These are phyloP conservation scores for Globisporangium mamillatum DNA, from an alignment of 352 stramenopile genomes.

Conservation along the genomic window DNA sequence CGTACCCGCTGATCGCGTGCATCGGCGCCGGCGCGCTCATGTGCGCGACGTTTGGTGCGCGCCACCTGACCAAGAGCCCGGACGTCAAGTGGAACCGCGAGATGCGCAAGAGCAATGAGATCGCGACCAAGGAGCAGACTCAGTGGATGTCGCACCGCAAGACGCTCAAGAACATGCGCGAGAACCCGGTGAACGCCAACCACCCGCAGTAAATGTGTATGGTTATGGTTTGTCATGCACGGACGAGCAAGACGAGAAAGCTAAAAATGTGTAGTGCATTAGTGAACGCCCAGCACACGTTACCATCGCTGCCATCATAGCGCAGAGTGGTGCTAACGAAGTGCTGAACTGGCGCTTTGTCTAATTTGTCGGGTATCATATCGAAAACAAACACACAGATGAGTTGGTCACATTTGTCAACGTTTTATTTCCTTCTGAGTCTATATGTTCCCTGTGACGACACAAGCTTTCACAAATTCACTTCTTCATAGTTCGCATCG, in stretches of 20 bases:
- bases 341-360: neutral
- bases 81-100: conserved; percentile 67
- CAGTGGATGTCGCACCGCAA: conserved; percentile 55
- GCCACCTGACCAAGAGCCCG: conserved; percentile 49
- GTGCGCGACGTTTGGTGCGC: conserved; percentile 38
- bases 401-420: conserved; percentile 13
- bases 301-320: neutral
- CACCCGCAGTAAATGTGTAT: neutral
- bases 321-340: neutral
- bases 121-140: conserved; percentile 35
- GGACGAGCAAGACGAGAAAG: neutral
- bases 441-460: neutral
- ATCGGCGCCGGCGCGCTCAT: conserved; percentile 36
- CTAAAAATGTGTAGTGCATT: neutral
- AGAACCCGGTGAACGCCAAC: conserved; percentile 42
- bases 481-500: conserved; percentile 38
- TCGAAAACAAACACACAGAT: neutral
- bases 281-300: neutral
- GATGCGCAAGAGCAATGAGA: conserved; percentile 51
- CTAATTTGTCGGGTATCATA: conserved; percentile 3
- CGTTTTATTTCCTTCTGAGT: conserved; percentile 13
- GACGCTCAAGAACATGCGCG: conserved; percentile 33
- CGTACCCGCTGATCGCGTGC: conserved; percentile 48
- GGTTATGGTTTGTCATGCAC: too few species aligned
- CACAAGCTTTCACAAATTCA: neutral